phyloP scores from a whole-genome alignment of 495 filamentous ascomycete genomes.

The Filosporella fistucella region DNA sequence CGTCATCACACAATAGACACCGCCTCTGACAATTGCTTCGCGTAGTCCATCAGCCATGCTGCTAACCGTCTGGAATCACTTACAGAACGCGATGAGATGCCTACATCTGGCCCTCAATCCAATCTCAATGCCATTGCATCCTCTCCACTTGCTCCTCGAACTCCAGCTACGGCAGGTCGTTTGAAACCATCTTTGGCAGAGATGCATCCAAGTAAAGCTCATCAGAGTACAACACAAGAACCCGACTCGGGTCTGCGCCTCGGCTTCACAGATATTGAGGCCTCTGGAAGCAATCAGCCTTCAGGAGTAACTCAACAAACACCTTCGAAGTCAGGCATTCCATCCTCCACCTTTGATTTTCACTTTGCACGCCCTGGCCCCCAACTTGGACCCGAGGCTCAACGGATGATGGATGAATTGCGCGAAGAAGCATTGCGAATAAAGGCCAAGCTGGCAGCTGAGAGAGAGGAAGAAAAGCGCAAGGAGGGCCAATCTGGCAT shows the following conservation, averaged over 20 bases:
- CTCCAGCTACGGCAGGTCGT: constrained; percentile 20
- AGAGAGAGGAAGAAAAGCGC: constrained; percentile 41
- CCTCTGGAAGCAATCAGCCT: constrained; percentile 18
- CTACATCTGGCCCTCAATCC: constrained; percentile 6
- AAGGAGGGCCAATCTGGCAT: constrained; percentile 30
- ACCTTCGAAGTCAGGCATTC: constrained; percentile 40
- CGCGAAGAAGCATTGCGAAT: constrained; percentile 65
- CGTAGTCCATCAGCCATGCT: constrained; percentile 15
- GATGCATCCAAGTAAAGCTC: constrained; percentile 76
- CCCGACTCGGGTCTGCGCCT: constrained; percentile 62
- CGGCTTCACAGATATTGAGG: constrained; percentile 61
- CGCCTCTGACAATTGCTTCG: neutral
- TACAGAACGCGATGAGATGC: constrained; percentile 21
- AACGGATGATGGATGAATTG: constrained; percentile 71
- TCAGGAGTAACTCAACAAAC: constrained; percentile 34
- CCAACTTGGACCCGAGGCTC: constrained; percentile 70
- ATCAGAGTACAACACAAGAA: constrained; percentile 63
- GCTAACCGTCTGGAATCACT: constrained; percentile 18
- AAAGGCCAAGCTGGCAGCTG: constrained; percentile 56
- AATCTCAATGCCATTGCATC: constrained; percentile 18
- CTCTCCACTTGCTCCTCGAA: constrained; percentile 19
- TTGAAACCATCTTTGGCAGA: constrained; percentile 56
- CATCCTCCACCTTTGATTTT: constrained; percentile 71
- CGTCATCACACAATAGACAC: neutral
- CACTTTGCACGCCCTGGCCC: constrained; percentile 53